phyloP scores from a whole-genome alignment of 768 basidiomycete species.

The Collybiopsis confluens region DNA sequence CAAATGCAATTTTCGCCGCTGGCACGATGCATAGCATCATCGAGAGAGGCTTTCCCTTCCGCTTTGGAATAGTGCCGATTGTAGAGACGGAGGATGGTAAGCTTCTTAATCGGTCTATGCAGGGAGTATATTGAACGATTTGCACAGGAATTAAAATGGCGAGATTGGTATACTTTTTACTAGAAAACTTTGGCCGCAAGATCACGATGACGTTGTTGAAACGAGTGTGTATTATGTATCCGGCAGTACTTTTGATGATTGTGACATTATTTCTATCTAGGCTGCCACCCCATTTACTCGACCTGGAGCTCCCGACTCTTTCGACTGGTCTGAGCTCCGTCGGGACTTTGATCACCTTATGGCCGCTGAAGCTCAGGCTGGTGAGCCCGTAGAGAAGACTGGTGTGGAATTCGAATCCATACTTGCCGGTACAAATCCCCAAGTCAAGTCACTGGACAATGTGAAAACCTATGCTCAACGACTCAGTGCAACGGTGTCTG shows the following conservation, averaged over 20 bases:
- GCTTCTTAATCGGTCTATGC: constrained; percentile 2
- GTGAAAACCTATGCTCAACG: constrained; percentile 54
- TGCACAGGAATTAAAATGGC: constrained; percentile 68
- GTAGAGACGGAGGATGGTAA: constrained; percentile 46
- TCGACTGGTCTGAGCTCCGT: constrained; percentile 42
- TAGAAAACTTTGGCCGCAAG: constrained; percentile 58
- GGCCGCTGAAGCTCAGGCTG: constrained; percentile 8
- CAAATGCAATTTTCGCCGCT: constrained; percentile 58
- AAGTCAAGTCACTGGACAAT: constrained; percentile 34
- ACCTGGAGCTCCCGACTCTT: constrained; percentile 15
- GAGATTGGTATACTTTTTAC: constrained; percentile 61
- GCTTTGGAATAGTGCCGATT: constrained; percentile 84
- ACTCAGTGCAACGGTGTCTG: constrained; percentile 42
- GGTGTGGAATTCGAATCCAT: constrained; percentile 35
- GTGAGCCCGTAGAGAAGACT: constrained; percentile 8
- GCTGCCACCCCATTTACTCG: background rate
- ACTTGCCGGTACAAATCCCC: constrained; percentile 24
- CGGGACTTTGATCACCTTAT: constrained; percentile 31
- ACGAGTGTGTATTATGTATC: constrained; percentile 31
- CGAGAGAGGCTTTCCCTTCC: constrained; percentile 65
- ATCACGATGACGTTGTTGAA: constrained; percentile 60
- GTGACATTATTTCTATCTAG: background rate
- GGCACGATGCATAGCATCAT: constrained; percentile 68
- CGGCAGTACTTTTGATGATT: background rate
- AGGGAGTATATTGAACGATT: background rate